Evolutionary conservation across 495 filamentous ascomycete genomes (phyloP), one percentile per base, ranked within the genome.

Genomic region (Ascodesmis nigricans): DNA sequence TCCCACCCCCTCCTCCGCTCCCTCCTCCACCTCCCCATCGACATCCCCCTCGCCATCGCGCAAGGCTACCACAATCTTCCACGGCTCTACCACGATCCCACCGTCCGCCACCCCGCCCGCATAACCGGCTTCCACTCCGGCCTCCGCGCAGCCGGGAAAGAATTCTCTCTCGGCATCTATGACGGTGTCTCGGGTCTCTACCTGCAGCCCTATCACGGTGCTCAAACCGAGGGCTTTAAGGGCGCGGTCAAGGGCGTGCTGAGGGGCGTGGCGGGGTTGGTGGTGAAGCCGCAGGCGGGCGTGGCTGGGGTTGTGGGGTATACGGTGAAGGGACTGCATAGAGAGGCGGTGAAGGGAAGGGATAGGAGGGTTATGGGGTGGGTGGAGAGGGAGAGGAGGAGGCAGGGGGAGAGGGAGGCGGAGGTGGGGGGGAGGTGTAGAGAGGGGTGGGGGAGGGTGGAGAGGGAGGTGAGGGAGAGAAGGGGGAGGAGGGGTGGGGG

Each of bases 61-160:
- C 78, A 83, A 45, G 80, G 80, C 1, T 75, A 84, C 39, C 77
- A 84, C 49, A 82, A 82, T 42, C 75, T 78, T 0, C 81, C 81
- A 0, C 65, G 76, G 0, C 58, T 91, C 1, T 79, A 80, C 43
- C 76, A 77, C 3, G 72, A 69, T 40, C n/a, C n/a, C n/a, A 57
- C 59, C 34, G 64, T 61, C 17, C 63, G 56, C 29, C 65, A 50
- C 34, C 64, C 71, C 3, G 55, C 59, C 4, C 60, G 70, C 3
- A 66, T 81, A 21, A 74, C 71, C 3, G 76, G 73, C 1, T 63
- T 78, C 33, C 59, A 64, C 21, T 76, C 71, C 1, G 75, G 75
- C 3, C 57, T 76, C 18, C 59, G 57, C 5, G 75, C 75, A 0
- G 75, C 75, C 0, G 57, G 69, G 2, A 60, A 66, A 42, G 77